Evolutionary conservation across 2,329 filamentous ascomycete genomes (phyloP).

Genomic region (Sarocladium oryzae): DNA sequence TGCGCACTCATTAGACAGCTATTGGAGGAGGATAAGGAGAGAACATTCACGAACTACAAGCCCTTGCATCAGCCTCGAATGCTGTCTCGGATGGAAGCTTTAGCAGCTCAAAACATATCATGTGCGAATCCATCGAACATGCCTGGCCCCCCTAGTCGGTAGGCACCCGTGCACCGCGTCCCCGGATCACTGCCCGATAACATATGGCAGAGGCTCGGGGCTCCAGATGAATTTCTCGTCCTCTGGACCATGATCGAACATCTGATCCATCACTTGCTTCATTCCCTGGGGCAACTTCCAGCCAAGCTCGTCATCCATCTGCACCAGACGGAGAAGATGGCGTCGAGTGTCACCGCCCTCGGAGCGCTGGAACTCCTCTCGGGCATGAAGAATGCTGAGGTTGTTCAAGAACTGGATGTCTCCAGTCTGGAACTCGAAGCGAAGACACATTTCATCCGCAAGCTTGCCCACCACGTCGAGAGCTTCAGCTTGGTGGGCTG

Average conservation of each 20-base stretch:
- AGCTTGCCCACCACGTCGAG: conserved; percentile 44
- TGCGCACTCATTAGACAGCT: too few species aligned
- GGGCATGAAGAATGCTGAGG: conserved; percentile 45
- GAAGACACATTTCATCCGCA: conserved; percentile 37
- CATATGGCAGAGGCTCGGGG: conserved; percentile 5
- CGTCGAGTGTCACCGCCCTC: conserved; percentile 26
- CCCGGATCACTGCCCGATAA: not conserved
- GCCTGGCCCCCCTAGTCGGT: not conserved
- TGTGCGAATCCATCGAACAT: too few species aligned
- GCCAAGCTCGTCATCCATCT: conserved; percentile 40
- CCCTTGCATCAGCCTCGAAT: too few species aligned
- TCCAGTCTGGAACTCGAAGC: conserved; percentile 40
- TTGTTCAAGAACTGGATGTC: conserved; percentile 53
- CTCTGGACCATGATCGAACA: conserved; percentile 2
- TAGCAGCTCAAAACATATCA: too few species aligned
- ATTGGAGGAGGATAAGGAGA: too few species aligned
- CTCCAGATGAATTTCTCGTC: conserved; percentile 4
- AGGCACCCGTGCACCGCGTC: not conserved
- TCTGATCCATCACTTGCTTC: not conserved
- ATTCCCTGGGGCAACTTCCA: conserved; percentile 38
- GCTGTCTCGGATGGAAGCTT: too few species aligned
- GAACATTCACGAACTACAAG: too few species aligned
- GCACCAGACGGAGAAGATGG: conserved; percentile 43
- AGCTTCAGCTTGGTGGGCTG: conserved; percentile 38
- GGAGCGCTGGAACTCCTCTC: conserved; percentile 35